Evolutionary conservation across 305 asterid species (phyloP), one percentile per base, ranked within the genome.

Genomic region (Rubia occidens): DNA sequence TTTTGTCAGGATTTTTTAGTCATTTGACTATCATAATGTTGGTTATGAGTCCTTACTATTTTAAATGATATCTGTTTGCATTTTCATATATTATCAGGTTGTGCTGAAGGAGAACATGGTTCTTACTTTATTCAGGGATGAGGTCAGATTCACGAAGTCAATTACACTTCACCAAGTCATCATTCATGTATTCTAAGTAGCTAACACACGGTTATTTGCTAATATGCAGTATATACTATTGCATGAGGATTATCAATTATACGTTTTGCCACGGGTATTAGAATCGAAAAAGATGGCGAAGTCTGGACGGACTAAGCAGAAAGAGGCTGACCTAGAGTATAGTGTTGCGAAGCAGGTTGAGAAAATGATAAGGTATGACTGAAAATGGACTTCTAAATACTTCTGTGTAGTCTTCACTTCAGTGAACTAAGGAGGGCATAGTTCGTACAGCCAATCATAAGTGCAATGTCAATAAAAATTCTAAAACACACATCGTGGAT

Each of bases 341-440:
- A 95, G 96, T 77, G 88, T 95, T 76, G 99, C 99, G 40, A 95
- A 95, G 95, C 99, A 95, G 91, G 99, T 95, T 72, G 99, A 93
- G 88, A 90, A 88, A 89, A 95, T 95, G 97, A 85, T 95, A 84
- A 95, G 97, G 99, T 95, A 95, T 67, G 77, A 69, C 18, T 63
- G 49, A 21, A 40, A 56, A 51, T 71, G 51, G 64, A 56, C 24
- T 66, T 29, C 61, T 56, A 60, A 67, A 71, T 26, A 11, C 11
- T 66, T 17, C 55, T 56, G 59, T 24, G 11, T 71, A 15, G 21
- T 53, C 64, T 62, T 54, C 68, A 0, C 55, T 49, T 29, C 18
- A 37, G 62, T 68, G 32, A 61, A 37, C 32, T 59, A 51, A 13
- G 44, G 10, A 32, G 58, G 1, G 3, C n/a, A 61, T 32, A n/a